Base-by-base conservation (phyloP, 331 rosid species). In the Arachis monticola region DNA sequence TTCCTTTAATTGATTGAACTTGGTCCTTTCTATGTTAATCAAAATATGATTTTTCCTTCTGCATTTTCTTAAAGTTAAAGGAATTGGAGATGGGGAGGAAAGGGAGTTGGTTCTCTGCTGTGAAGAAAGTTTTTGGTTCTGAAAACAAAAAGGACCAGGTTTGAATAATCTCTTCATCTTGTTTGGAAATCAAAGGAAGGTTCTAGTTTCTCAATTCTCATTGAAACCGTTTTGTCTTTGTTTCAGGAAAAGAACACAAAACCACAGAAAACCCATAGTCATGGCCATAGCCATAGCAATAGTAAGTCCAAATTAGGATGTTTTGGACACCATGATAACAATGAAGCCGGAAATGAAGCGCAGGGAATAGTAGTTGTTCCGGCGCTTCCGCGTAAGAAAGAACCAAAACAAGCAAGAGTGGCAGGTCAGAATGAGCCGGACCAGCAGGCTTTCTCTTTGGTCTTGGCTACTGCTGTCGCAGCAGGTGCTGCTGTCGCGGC, bases 401-500 rank as follows among this genome's bases (percentile, higher is more conserved):
- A 77, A 5, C 68, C 31, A 7, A 79, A 81, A 48, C 53, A 76
- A n/a, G 64, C 4, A 42, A 55, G 5, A 0, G 85, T 85, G 78
- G 82, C 79, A 27, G 89, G 4, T 35, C 40, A 83, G 77, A 70
- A 79, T 78, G 92, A 84, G 75, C 90, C 83, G 68, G 87, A 41
- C 84, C 88, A 90, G 47, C 96, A 82, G 53, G 87, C 89, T 32
- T 88, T 90, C 67, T 88, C 97, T 10, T 88, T 91, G 81, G 94
- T 91, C 45, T 75, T 91, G 55, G 98, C 97, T 77, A 85, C 97
- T 2, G 92, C 95, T 0, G 91, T 81, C 9, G 97, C 96, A 5
- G 93, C 98, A 0, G 96, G 91, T 67, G 99, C 96, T 0, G 97
- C 99, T 5, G 97, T 80, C 31, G 93, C 97, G 38, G 93, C 95